Evolutionary conservation across 192 early-diverging fungal species (phyloP).

Genomic region (Umbelopsis isabellina): DNA sequence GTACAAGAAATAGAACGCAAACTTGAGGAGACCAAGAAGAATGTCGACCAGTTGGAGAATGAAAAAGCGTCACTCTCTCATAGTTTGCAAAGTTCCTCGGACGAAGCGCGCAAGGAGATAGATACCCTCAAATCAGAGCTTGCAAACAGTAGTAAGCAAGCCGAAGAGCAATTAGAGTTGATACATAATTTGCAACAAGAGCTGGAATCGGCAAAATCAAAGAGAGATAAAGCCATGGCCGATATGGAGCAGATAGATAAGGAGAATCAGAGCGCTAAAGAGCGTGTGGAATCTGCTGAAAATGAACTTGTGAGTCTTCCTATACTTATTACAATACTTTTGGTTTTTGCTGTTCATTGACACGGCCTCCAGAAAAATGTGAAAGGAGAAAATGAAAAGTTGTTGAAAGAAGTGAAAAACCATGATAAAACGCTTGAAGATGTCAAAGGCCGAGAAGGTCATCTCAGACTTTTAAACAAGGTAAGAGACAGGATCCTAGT

Average conservation of each 20-base stretch:
- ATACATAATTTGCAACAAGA: background rate
- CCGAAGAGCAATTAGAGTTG: background rate
- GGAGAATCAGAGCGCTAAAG: constrained; percentile 2
- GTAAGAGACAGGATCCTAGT: constrained; percentile 39
- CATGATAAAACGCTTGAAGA: constrained; percentile 68
- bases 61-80: constrained; percentile 33
- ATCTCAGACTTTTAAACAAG: constrained; percentile 74
- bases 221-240: constrained; percentile 15
- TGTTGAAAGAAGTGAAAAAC: constrained; percentile 26
- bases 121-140: background rate
- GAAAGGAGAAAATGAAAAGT: constrained; percentile 34
- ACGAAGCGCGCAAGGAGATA: background rate
- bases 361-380: background rate
- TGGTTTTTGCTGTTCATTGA: background rate
- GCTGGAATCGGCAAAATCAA: background rate
- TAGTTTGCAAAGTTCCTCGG: constrained; percentile 18
- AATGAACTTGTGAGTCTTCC: background rate
- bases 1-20: constrained; percentile 41
- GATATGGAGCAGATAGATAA: constrained; percentile 6
- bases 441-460: constrained; percentile 63
- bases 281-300: background rate
- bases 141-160: background rate
- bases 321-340: background rate
- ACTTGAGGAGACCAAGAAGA: constrained; percentile 32
- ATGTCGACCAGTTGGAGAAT: constrained; percentile 30